Percentiles rank a stretch among this genome's conserved stretches.
These are phyloP conservation scores for Phaeosphaeria sp. DNA, from an alignment of 2,329 filamentous ascomycete genomes.

Conservation along the genomic window DNA sequence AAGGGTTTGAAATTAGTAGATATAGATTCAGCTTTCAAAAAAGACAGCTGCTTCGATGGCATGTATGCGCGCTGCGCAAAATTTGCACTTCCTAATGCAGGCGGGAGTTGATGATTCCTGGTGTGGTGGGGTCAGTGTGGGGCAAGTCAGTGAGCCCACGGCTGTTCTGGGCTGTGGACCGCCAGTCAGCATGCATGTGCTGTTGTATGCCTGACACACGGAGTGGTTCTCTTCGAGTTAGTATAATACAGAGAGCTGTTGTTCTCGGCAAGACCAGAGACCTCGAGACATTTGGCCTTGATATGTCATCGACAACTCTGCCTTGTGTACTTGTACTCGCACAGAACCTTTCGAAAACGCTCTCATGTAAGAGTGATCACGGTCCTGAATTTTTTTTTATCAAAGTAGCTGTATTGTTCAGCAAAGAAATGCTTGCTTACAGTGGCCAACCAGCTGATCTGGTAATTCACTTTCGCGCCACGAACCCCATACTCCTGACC, in stretches of 20 bases:
- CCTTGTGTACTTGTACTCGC: too few relatives aligned
- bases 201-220: neutral
- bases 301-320: too few relatives aligned
- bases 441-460: neutral
- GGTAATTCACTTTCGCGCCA: neutral
- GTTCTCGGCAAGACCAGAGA: too few relatives aligned
- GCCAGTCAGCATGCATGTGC: neutral
- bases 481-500: neutral
- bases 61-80: neutral
- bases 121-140: slow-evolving; percentile 2
- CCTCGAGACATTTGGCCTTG: too few relatives aligned
- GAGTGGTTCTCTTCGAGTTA: neutral
- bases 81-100: neutral
- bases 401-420: neutral
- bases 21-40: neutral
- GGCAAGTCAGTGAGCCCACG: neutral
- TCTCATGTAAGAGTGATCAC: too few relatives aligned
- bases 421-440: neutral
- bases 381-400: too few relatives aligned
- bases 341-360: too few relatives aligned
- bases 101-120: neutral
- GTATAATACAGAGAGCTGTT: too few relatives aligned
- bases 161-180: neutral
- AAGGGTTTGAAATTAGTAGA: neutral
- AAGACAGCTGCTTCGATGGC: neutral